Conservation (phyloP, 768 basidiomycete species). For the Calocybe cyanea region DNA sequence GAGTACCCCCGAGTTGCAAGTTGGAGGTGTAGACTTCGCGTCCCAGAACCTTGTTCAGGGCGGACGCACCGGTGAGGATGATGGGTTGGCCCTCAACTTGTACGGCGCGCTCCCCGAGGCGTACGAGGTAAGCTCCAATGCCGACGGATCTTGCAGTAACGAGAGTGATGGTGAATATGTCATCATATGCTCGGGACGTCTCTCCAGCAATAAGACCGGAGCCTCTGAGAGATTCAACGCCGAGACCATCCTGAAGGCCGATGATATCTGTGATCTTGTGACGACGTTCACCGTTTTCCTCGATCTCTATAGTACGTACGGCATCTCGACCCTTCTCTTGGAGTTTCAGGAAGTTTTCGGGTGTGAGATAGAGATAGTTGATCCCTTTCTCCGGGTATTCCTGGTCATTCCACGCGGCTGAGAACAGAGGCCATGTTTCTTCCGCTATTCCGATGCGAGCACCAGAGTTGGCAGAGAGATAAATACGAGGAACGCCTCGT, state of each 20-base stretch:
- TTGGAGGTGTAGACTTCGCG: conserved; percentile 99
- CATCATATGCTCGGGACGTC: conserved; percentile 97
- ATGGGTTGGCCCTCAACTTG: conserved; percentile 99
- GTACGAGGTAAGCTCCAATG: conserved; percentile 98
- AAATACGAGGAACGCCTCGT: conserved; percentile 88
- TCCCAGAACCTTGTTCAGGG: conserved; percentile 97
- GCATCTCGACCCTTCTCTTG: conserved; percentile 79
- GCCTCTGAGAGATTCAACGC: conserved; percentile 93
- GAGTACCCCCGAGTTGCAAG: conserved; percentile 97
- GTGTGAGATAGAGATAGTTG: conserved; percentile 93
- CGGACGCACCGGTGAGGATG: conserved; percentile 95
- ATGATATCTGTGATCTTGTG: conserved; percentile 97
- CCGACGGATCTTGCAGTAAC: conserved; percentile 98
- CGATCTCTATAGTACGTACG: conserved; percentile 79
- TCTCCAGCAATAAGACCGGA: conserved; percentile 99
- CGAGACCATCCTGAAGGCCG: conserved; percentile 94
- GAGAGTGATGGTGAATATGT: conserved; percentile 99
- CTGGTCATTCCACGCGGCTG: conserved; percentile 85
- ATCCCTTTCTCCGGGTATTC: conserved; percentile 90
- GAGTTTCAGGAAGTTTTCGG: conserved; percentile 85
- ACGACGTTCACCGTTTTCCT: conserved; percentile 81
- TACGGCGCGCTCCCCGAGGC: conserved; percentile 94
- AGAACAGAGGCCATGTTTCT: conserved; percentile 84
- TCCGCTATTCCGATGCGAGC: conserved; percentile 96
- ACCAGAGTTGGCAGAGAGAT: conserved; percentile 98